Evolutionary conservation across 2,329 filamentous ascomycete species (phyloP).

Genomic region (Simplicillium sp.): DNA sequence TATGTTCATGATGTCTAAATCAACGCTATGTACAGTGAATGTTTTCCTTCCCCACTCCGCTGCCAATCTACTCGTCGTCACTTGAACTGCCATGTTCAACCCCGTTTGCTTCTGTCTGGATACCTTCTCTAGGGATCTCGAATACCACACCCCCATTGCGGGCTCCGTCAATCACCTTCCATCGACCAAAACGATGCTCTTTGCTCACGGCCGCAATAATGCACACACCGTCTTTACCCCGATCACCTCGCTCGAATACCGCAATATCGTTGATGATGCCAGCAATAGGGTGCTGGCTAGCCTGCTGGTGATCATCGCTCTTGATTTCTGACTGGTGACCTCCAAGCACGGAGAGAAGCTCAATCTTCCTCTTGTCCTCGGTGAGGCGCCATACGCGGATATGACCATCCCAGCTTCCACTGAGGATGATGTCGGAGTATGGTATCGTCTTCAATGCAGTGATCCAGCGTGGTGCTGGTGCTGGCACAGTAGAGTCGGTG

Average conservation of each 20-base stretch:
- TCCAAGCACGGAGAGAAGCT: slow-evolving; percentile 60
- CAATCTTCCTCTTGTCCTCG: slow-evolving; percentile 71
- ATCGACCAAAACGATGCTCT: slow-evolving; percentile 77
- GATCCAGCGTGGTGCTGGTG: slow-evolving; percentile 73
- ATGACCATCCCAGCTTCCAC: slow-evolving; percentile 84
- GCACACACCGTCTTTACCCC: slow-evolving; percentile 67
- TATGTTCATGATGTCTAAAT: no score
- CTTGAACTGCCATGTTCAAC: no score
- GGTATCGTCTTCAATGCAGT: slow-evolving; percentile 81
- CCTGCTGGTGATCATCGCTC: slow-evolving; percentile 12
- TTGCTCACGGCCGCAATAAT: slow-evolving; percentile 80
- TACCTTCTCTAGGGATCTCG: slow-evolving; percentile 51
- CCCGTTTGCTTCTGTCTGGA: no score
- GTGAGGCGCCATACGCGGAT: slow-evolving; percentile 79
- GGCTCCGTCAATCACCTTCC: slow-evolving; percentile 55
- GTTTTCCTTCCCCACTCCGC: background rate
- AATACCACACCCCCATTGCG: slow-evolving; percentile 84
- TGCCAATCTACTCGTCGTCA: slow-evolving; percentile 14
- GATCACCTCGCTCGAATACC: slow-evolving; percentile 74
- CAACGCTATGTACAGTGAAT: no score
- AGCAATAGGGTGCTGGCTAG: slow-evolving; percentile 32
- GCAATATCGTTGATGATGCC: slow-evolving; percentile 86
- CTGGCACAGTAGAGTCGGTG: slow-evolving; percentile 47
- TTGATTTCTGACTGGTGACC: slow-evolving; percentile 13
- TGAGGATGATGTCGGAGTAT: slow-evolving; percentile 83